A percentile compares a stretch with the other conserved stretches of the same genome.
Conservation (phyloP, 129 eudicot species). For the Saposhnikovia divaricata region DNA sequence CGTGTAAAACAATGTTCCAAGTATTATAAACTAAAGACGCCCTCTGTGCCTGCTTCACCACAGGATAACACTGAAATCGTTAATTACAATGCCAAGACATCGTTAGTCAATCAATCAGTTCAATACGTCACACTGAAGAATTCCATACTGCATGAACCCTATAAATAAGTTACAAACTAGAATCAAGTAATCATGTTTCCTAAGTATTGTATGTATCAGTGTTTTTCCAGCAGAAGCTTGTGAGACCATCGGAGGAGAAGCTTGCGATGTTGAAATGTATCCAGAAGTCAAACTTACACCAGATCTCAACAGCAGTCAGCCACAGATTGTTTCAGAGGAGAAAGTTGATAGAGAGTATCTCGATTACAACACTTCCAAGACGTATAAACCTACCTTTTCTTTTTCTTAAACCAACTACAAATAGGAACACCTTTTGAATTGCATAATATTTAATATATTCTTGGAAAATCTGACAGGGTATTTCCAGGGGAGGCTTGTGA, state of each 20-base stretch:
- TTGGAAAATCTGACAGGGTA: conserved; percentile 33
- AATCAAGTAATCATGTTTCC: neutral
- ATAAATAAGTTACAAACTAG: neutral
- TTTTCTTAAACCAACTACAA: neutral
- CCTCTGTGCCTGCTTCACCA: neutral
- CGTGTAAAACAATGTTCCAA: conserved; percentile 13
- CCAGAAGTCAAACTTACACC: conserved; percentile 53
- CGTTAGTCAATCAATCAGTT: conserved; percentile 26
- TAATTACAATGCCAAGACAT: conserved; percentile 42
- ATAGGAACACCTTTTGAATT: neutral
- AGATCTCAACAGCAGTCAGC: conserved; percentile 10
- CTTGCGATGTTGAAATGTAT: conserved; percentile 47
- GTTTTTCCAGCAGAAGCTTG: conserved; percentile 86
- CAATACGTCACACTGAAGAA: neutral
- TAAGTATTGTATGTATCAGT: conserved; percentile 20
- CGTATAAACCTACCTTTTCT: conserved; percentile 23
- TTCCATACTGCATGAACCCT: neutral
- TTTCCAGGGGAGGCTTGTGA: conserved; percentile 69
- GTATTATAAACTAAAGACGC: conserved; percentile 22
- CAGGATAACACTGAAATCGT: conserved; percentile 13
- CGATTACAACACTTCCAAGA: conserved; percentile 45
- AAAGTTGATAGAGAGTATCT: conserved; percentile 55
- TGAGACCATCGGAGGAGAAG: conserved; percentile 54
- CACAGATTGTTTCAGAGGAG: conserved; percentile 8
- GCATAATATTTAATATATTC: neutral